Evolutionary conservation across 805 yeast genomes (phyloP).

Genomic region (Spathaspora gorwiae): DNA sequence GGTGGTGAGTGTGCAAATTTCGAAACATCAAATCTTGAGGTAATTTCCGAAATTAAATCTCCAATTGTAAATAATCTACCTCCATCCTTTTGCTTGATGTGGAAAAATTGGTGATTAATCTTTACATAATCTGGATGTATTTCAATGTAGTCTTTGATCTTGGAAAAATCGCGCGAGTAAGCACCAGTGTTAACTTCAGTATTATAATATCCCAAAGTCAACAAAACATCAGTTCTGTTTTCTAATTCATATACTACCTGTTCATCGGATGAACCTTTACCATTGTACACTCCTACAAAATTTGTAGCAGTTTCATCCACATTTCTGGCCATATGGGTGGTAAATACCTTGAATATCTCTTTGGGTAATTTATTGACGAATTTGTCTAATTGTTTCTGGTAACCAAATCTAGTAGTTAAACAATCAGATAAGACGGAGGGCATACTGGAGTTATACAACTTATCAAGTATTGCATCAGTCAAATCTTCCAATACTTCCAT

Average conservation of each 20-base stretch:
- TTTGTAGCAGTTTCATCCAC: conserved; percentile 64
- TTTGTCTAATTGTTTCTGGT: conserved; percentile 39
- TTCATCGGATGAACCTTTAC: conserved; percentile 38
- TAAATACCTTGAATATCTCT: conserved; percentile 42
- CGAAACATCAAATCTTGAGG: conserved; percentile 6
- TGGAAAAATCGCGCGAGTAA: conserved; percentile 16
- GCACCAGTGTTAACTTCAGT: conserved; percentile 27
- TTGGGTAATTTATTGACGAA: conserved; percentile 44
- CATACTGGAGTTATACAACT: conserved; percentile 46
- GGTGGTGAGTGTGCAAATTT: conserved; percentile 12
- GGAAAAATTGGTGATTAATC: conserved; percentile 27
- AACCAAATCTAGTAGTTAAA: conserved; percentile 58
- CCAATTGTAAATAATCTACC: conserved; percentile 22
- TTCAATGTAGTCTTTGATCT: conserved; percentile 26
- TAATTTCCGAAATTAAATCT: conserved; percentile 30
- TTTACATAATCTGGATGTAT: conserved; percentile 40
- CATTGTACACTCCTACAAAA: conserved; percentile 72
- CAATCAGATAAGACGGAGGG: conserved; percentile 75
- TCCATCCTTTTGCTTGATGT: conserved; percentile 19
- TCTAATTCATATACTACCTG: conserved; percentile 19
- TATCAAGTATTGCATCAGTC: conserved; percentile 38
- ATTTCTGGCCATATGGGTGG: conserved; percentile 66
- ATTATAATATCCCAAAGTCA: conserved; percentile 63
- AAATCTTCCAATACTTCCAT: conserved; percentile 15
- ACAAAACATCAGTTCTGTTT: conserved; percentile 58